Conservation (phyloP, 192 early-diverging fungal species). For the Chytriomyces sp. region DNA sequence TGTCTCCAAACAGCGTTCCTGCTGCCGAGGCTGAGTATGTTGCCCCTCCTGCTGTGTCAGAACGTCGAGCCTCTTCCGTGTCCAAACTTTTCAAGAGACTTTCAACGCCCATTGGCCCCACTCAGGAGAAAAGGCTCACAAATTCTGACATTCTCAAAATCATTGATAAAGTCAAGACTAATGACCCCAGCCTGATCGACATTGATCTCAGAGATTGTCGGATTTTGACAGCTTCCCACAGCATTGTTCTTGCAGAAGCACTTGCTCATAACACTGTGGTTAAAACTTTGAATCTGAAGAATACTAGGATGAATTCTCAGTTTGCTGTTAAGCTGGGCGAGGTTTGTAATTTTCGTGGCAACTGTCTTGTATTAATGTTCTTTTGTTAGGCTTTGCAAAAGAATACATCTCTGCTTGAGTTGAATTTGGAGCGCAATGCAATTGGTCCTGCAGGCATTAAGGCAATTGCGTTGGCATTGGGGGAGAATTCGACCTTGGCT, state of each 20-base stretch:
- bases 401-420: conserved; percentile 12
- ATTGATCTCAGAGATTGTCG: conserved; percentile 23
- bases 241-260: conserved; percentile 22
- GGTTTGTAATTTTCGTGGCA: background rate
- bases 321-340: conserved; percentile 8
- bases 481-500: conserved; percentile 18
- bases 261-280: conserved; percentile 27
- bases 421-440: conserved; percentile 25
- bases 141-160: background rate
- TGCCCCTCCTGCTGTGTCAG: too few relatives aligned
- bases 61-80: too few relatives aligned
- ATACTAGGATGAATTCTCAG: conserved; percentile 34
- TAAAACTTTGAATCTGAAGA: conserved; percentile 17
- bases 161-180: background rate
- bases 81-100: too few relatives aligned
- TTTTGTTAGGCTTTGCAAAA: conserved; percentile 27
- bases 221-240: conserved; percentile 18
- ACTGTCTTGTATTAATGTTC: background rate
- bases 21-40: too few relatives aligned
- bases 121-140: too few relatives aligned
- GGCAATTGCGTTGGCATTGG: conserved; percentile 27
- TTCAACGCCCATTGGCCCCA: too few relatives aligned
- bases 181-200: background rate
- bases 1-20: too few relatives aligned
- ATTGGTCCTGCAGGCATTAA: conserved; percentile 33